Base-by-base conservation (phyloP, 495 filamentous ascomycete genomes). In the Chaetomium cochliodes region DNA sequence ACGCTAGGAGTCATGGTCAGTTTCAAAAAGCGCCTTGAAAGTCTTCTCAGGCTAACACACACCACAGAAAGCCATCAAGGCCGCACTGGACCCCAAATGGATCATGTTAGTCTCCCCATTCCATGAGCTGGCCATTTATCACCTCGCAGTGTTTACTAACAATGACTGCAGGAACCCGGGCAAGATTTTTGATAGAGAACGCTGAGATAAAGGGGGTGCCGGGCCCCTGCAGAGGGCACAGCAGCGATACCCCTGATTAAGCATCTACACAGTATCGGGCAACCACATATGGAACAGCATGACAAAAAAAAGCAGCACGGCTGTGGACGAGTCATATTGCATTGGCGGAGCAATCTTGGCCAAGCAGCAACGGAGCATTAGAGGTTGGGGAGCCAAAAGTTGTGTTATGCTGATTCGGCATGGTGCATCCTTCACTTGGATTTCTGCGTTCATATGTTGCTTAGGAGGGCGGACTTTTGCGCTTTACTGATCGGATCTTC, bases 61-160 rank as follows among this genome's bases (percentile, higher is more conserved):
- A 5, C 6, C 8, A n/a, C 65, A 76, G 74, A 88, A 87, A 70
- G 85, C 82, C 64, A 87, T 97, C 74, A 96, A 96, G 78, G 72
- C 77, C 1, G 86, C 90, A n/a, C 77, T 97, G 57, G 93, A 97
- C 80, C 93, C 93, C 1, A 73, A 88, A 50, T 96, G 92, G 91
- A 85, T 96, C 51, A 83, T 97, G 85, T 73, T 5, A 41, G 70
- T 67, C 30, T 47, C 49, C 28, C 53, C n/a, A 18, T 54, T 26
- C n/a, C 15, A 11, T 20, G 11, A 20, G 7, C 37, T 22, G 18
- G 41, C 18, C 2, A n/a, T n/a, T n/a, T n/a, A 33, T 16, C 5
- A 4, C 39, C 41, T 16, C 28, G 15, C 11, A 9, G 13, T n/a
- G 13, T n/a, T 60, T 53, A 47, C 63, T 67, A 37, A 69, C 52